phyloP scores from a whole-genome alignment of 2,329 filamentous ascomycete genomes.

The Aspergillus sp. region DNA sequence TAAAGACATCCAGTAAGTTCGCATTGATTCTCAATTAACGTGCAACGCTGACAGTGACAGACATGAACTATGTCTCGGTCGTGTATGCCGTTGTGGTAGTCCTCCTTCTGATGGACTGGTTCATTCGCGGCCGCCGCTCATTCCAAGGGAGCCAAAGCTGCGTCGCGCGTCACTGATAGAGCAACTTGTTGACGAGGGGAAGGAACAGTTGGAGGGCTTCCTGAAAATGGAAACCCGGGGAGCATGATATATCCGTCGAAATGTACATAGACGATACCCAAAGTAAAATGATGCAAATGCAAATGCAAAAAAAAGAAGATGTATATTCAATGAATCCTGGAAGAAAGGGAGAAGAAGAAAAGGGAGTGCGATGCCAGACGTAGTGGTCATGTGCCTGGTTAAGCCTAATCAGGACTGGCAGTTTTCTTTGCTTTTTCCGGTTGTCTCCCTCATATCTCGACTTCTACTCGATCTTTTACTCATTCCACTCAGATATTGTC shows the following conservation, averaged over 20 bases:
- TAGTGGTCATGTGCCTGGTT: not conserved
- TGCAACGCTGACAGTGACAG: conserved; percentile 7
- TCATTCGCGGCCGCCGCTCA: conserved; percentile 19
- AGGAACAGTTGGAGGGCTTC: not conserved
- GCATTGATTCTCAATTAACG: not conserved
- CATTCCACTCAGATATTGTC: too few relatives aligned
- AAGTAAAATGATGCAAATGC: conserved; percentile 2
- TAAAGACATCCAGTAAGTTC: conserved; percentile 25
- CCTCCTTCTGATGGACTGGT: conserved; percentile 29
- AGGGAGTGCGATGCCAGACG: not conserved
- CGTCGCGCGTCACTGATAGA: conserved; percentile 2
- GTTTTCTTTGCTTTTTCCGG: too few relatives aligned
- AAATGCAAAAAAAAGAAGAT: conserved; percentile 4
- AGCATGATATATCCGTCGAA: not conserved
- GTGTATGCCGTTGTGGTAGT: conserved; percentile 26
- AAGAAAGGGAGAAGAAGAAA: not conserved
- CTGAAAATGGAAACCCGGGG: not conserved
- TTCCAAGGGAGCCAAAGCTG: conserved; percentile 16
- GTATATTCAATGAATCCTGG: not conserved
- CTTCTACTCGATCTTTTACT: too few relatives aligned
- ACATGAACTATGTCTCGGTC: conserved; percentile 37
- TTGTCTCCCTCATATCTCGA: too few relatives aligned
- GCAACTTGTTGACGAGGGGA: not conserved
- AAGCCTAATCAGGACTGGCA: not conserved
- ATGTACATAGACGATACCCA: conserved; percentile 8